phyloP scores from a whole-genome alignment of 2,329 filamentous ascomycete species.

The Podosphaera xanthii region DNA sequence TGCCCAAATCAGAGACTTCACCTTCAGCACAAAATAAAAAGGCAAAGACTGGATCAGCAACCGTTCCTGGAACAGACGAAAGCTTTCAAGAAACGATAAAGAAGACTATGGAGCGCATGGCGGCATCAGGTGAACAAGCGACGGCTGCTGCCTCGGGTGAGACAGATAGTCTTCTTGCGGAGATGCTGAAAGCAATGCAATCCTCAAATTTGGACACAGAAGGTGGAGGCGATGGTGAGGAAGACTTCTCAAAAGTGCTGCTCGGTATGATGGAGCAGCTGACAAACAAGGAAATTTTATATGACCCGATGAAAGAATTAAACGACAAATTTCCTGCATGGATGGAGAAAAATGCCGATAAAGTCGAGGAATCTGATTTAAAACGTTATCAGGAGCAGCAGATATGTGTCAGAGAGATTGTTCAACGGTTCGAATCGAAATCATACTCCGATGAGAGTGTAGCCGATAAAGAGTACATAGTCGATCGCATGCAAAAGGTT shows the following conservation, averaged over 20 bases:
- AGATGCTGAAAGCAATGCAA: slow-evolving; percentile 78
- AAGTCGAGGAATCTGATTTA: slow-evolving; percentile 46
- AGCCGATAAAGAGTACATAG: slow-evolving; percentile 71
- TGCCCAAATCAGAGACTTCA: background rate
- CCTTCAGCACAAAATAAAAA: background rate
- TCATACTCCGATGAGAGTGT: slow-evolving; percentile 65
- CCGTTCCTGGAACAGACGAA: slow-evolving; percentile 24
- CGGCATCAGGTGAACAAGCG: slow-evolving; percentile 64
- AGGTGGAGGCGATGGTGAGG: slow-evolving; percentile 37
- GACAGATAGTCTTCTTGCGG: slow-evolving; percentile 63
- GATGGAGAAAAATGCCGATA: slow-evolving; percentile 54
- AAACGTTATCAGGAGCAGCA: slow-evolving; percentile 66
- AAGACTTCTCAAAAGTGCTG: slow-evolving; percentile 84
- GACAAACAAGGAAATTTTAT: slow-evolving; percentile 93
- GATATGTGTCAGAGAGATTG: slow-evolving; percentile 61
- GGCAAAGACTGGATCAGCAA: slow-evolving; percentile 2
- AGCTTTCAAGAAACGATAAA: slow-evolving; percentile 83
- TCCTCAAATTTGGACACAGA: slow-evolving; percentile 28
- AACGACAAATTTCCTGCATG: slow-evolving; percentile 79
- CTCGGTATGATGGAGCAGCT: slow-evolving; percentile 98
- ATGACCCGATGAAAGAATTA: slow-evolving; percentile 96
- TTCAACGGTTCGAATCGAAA: slow-evolving; percentile 63
- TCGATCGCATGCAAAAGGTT: slow-evolving; percentile 95
- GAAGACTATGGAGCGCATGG: slow-evolving; percentile 90
- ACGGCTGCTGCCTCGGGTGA: slow-evolving; percentile 50